Base-by-base conservation (phyloP, 2,329 filamentous ascomycete species). In the Sarocladium strictum region DNA sequence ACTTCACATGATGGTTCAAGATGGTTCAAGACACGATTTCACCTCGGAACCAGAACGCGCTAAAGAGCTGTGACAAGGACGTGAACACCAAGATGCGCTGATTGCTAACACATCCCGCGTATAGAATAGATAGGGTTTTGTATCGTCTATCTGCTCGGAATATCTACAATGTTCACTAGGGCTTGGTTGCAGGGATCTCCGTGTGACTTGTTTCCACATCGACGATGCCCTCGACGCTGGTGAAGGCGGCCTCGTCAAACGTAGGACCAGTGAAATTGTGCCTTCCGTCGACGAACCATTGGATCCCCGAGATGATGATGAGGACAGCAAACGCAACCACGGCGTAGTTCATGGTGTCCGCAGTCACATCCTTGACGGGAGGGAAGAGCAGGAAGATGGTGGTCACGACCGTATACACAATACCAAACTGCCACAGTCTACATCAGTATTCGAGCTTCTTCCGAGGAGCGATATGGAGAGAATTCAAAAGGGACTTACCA, bases 301-400 rank as follows among this genome's bases (percentile, higher is more conserved):
- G 75, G 1, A 65, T 50, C 1, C 64, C 65, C 1, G 75, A 66
- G n/a, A 79, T 76, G n/a, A 76, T 47, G 1, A 79, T 60, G 15
- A 78, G 75, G 26, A 78, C 63, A 1, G 72, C 75, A 59, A 78
- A 77, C 0, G 76, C 75, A 9, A 74, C 76, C 24, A 78, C 64
- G 40, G 69, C 73, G 61, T 79, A 78, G 63, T 78, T 91, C 87
- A 90, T 90, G 70, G 80, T 89, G 60, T 71, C 80, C 0, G 78
- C 75, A 0, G 82, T 83, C 1, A 86, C 84, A 0, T 84, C 85
- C 3, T 84, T 63, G 7, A 76, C 77, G 0, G 87, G 87, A 2
- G 87, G 87, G 69, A 90, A 89, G 17, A 90, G 76, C 68, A 90
- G 90, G 1, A 91, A 75, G 1, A 90, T 81, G 0, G 86, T 90